Base-by-base conservation (phyloP, 768 basidiomycete genomes). In the Tulasnella sp. region DNA sequence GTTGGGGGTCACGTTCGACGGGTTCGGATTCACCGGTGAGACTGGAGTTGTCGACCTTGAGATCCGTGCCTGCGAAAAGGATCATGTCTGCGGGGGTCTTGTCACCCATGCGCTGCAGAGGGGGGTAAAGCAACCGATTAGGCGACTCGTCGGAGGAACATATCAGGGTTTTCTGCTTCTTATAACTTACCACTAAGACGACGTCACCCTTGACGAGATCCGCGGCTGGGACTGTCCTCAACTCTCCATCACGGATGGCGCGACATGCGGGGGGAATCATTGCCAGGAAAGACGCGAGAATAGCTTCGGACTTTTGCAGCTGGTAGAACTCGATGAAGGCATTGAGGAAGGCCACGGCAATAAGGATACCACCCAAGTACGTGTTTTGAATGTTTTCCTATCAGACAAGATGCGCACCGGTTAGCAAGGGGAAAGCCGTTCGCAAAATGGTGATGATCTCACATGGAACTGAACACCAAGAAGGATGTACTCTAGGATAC, bases 231-330 rank as follows among this genome's bases (percentile, higher is more conserved):
- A 83, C 76, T 3, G 76, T 76, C 29, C 70, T 66, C 56, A 85
- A 76, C 2, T 76, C 73, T 0, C 78, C 78, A 60, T 80, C 80
- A 44, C 84, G 79, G 53, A 85, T 72, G 26, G 81, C 82, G 43
- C 77, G 81, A 66, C 81, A 84, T 7, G 80, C 75, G 0, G 84
- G 84, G 15, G 84, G 84, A 51, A 85, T 85, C 81, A 85, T 81
- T 9, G 84, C 84, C 32, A 85, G 73, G 72, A 85, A 85, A 1
- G 81, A 82, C 3, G 83, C 83, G 3, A 85, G 74, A 64, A 85
- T 85, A 41, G 82, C 82, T 67, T 84, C 84, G 8, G 83, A 83
- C 66, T 84, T 85, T 70, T 85, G 84, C 29, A 84, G 76, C 72
- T 85, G 84, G 66, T 73, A 76, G 68, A 82, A 85, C 68, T 85